Evolutionary conservation across 2,329 filamentous ascomycete genomes (phyloP).

Genomic region (Venturia carpophila): DNA sequence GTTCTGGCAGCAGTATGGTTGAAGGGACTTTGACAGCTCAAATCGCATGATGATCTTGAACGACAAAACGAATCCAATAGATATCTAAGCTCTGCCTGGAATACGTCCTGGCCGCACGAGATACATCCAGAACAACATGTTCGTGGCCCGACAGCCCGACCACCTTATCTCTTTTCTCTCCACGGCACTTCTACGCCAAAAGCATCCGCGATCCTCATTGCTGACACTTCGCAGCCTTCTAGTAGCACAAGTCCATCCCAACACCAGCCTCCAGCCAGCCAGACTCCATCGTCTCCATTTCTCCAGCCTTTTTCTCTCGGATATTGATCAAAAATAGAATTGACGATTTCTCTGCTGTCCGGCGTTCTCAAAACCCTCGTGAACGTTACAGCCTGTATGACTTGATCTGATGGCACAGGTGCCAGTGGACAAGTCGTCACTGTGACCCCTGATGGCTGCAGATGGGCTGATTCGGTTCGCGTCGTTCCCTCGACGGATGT

Average conservation of each 20-base stretch:
- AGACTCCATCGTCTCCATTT: constrained; percentile 49
- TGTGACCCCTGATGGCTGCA: constrained; percentile 43
- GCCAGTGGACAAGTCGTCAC: constrained; percentile 47
- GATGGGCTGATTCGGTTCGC: constrained; percentile 46
- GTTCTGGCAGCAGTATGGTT: too few species aligned
- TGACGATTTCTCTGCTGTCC: constrained; percentile 42
- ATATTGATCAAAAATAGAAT: constrained; percentile 35
- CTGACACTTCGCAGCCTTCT: constrained; percentile 53
- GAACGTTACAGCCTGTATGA: constrained; percentile 43
- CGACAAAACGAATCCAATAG: background rate
- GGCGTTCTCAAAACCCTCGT: constrained; percentile 46
- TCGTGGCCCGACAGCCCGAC: too few species aligned
- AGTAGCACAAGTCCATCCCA: constrained; percentile 58
- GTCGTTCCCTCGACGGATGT: constrained; percentile 28
- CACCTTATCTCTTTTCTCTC: constrained; percentile 16
- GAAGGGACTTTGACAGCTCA: too few species aligned
- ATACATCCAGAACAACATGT: too few species aligned
- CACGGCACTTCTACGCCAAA: constrained; percentile 42
- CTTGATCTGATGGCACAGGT: constrained; percentile 32
- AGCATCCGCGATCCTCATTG: constrained; percentile 47
- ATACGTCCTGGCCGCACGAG: background rate
- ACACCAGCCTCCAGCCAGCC: constrained; percentile 53
- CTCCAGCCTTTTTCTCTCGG: constrained; percentile 33
- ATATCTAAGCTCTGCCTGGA: constrained; percentile 1
- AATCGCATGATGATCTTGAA: background rate